Evolutionary conservation across 495 filamentous ascomycete genomes (phyloP).

Genomic region (Hyphodiscus hymeniophilus): DNA sequence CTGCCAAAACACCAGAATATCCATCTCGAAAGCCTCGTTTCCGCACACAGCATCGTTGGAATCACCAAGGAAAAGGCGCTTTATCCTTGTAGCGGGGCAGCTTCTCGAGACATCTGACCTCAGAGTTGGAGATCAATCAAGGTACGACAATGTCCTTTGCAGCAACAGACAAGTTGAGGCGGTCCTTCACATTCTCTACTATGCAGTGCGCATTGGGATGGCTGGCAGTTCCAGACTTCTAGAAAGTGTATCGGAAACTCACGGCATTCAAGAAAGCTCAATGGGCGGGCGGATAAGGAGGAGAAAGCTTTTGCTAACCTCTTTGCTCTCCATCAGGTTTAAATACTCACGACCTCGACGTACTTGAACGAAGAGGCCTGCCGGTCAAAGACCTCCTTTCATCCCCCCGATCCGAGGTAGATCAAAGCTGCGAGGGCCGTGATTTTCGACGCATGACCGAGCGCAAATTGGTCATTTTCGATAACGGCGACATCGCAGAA

Average conservation of each 20-base stretch:
- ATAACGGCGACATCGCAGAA: not conserved
- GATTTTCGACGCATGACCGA: constrained; percentile 15
- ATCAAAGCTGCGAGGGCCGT: constrained; percentile 13
- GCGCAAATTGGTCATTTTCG: constrained; percentile 8
- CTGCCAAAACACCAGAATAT: too few relatives aligned
- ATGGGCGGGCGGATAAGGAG: not conserved
- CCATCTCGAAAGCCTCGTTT: not conserved
- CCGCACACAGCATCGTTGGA: not conserved
- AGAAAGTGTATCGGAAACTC: not conserved
- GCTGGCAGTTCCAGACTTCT: not conserved
- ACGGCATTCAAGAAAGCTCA: not conserved
- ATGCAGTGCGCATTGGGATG: not conserved
- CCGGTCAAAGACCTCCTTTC: not conserved
- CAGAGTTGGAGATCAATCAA: constrained; percentile 8
- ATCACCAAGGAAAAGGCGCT: constrained; percentile 9
- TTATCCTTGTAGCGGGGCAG: constrained; percentile 20
- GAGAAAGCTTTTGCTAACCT: not conserved
- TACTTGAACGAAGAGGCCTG: not conserved
- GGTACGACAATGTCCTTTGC: constrained; percentile 11
- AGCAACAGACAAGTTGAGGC: constrained; percentile 3
- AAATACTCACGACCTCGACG: not conserved
- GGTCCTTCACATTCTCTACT: not conserved
- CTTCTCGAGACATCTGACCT: constrained; percentile 8
- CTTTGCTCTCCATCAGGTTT: not conserved
- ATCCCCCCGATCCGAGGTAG: constrained; percentile 1